Evolutionary conservation across 2,329 filamentous ascomycete genomes (phyloP).

Genomic region (Calcarisporium arbuscula): DNA sequence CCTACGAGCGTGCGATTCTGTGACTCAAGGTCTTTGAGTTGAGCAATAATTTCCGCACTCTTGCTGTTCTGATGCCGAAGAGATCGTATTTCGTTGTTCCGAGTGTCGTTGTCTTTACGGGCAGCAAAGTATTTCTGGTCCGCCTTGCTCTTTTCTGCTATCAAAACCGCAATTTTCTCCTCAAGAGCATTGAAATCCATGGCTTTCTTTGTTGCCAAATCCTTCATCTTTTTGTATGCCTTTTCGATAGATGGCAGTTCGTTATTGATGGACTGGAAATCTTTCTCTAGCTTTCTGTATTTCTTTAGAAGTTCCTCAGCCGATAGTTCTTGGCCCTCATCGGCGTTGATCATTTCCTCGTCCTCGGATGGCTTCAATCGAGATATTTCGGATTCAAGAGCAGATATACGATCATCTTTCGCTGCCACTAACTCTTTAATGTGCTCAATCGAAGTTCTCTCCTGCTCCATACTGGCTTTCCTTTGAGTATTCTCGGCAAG

Average conservation of each 20-base stretch:
- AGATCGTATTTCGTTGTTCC: constrained; percentile 72
- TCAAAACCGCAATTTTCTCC: constrained; percentile 67
- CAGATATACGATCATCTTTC: constrained; percentile 71
- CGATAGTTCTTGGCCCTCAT: constrained; percentile 51
- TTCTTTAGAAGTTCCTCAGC: constrained; percentile 67
- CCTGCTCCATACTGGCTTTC: constrained; percentile 73
- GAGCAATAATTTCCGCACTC: constrained; percentile 86
- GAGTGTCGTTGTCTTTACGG: constrained; percentile 86
- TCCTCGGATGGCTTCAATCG: constrained; percentile 53
- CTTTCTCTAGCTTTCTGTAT: constrained; percentile 67
- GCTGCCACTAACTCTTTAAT: constrained; percentile 74
- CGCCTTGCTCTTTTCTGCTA: constrained; percentile 88
- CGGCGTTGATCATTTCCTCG: constrained; percentile 35
- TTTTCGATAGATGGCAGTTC: constrained; percentile 86
- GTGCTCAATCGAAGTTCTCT: constrained; percentile 62
- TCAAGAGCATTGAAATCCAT: constrained; percentile 69
- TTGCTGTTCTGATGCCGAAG: constrained; percentile 79
- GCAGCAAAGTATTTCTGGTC: constrained; percentile 98
- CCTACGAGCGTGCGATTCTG: constrained; percentile 68
- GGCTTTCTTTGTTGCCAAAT: constrained; percentile 79
- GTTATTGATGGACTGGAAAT: constrained; percentile 77
- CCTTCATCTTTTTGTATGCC: constrained; percentile 85
- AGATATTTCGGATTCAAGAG: constrained; percentile 76
- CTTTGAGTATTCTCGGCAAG: constrained; percentile 73
- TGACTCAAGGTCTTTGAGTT: constrained; percentile 84